These are phyloP conservation scores for Stachybotrys elegans DNA, from an alignment of 2,329 filamentous ascomycete genomes.

Conservation along the genomic window DNA sequence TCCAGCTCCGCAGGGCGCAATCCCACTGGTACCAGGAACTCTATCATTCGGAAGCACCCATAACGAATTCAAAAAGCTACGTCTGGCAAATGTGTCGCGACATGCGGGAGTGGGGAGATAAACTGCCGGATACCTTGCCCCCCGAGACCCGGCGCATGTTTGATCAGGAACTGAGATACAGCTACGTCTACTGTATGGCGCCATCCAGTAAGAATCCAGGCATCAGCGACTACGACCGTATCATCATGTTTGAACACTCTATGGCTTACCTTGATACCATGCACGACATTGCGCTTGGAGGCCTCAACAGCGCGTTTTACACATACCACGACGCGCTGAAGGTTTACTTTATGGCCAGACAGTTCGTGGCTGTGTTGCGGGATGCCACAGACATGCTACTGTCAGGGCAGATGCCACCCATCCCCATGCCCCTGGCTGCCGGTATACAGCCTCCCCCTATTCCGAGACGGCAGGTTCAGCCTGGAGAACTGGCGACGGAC, in stretches of 20 bases:
- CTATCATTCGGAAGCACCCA: slow-evolving; percentile 70
- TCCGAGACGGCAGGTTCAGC: slow-evolving; percentile 35
- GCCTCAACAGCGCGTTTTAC: slow-evolving; percentile 61
- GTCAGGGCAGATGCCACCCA: slow-evolving; percentile 40
- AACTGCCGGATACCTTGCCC: slow-evolving; percentile 62
- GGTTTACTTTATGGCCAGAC: slow-evolving; percentile 68
- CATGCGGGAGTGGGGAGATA: slow-evolving; percentile 76
- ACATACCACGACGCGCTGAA: slow-evolving; percentile 86
- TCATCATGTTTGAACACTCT: slow-evolving; percentile 80
- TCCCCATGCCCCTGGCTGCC: slow-evolving; percentile 39
- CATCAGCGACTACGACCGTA: slow-evolving; percentile 70
- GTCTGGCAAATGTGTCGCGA: slow-evolving; percentile 72
- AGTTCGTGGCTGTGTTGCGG: slow-evolving; percentile 56
- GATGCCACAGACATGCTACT: slow-evolving; percentile 54
- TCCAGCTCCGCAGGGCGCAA: slow-evolving; percentile 78
- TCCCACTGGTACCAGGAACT: slow-evolving; percentile 87
- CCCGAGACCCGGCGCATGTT: slow-evolving; percentile 69
- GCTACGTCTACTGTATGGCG: slow-evolving; percentile 83
- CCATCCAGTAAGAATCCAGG: slow-evolving; percentile 69
- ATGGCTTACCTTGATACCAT: slow-evolving; percentile 77
- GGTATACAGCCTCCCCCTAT: slow-evolving; percentile 48
- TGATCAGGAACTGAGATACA: slow-evolving; percentile 84
- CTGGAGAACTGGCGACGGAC: slow-evolving; percentile 33
- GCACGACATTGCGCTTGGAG: slow-evolving; percentile 58
- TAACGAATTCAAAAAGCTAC: slow-evolving; percentile 64